Conservation (phyloP, 495 filamentous ascomycete species). For the Penicillium paxilli region DNA sequence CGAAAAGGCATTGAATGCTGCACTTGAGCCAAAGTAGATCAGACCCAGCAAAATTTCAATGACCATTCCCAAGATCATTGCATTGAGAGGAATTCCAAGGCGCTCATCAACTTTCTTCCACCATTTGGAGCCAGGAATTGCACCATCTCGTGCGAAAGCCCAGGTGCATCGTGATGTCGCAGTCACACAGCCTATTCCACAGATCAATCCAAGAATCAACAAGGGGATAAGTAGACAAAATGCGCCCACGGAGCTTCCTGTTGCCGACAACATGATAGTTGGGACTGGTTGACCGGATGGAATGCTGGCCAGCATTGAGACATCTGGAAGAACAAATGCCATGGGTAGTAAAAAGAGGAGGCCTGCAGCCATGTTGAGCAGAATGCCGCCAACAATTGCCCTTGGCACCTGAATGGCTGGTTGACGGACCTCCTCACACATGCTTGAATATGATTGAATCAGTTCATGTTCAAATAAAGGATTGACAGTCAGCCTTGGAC, state of each 20-base stretch:
- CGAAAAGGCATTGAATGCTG: conserved; percentile 59
- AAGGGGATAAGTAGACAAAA: conserved; percentile 58
- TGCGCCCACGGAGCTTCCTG: conserved; percentile 33
- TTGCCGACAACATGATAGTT: conserved; percentile 12
- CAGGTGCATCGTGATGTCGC: conserved; percentile 59
- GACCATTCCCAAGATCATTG: conserved; percentile 46
- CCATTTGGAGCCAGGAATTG: neutral
- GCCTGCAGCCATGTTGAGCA: conserved; percentile 59
- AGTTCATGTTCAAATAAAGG: neutral
- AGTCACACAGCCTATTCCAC: neutral
- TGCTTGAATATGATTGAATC: conserved; percentile 32
- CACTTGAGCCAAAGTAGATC: conserved; percentile 55
- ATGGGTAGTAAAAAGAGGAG: conserved; percentile 60
- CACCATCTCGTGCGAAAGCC: conserved; percentile 46
- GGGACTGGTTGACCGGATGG: conserved; percentile 48
- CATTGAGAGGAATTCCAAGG: conserved; percentile 49
- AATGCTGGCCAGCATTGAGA: conserved; percentile 50
- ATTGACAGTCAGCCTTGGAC: too few relatives aligned
- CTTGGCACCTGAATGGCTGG: conserved; percentile 60
- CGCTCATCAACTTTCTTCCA: conserved; percentile 34
- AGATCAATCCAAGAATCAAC: neutral
- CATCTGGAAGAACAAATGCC: conserved; percentile 58
- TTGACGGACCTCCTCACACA: conserved; percentile 60
- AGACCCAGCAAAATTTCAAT: conserved; percentile 54
- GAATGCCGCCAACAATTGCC: conserved; percentile 62